Evolutionary conservation across 768 basidiomycete genomes (phyloP).

Genomic region (Psilocybe cyanescens): DNA sequence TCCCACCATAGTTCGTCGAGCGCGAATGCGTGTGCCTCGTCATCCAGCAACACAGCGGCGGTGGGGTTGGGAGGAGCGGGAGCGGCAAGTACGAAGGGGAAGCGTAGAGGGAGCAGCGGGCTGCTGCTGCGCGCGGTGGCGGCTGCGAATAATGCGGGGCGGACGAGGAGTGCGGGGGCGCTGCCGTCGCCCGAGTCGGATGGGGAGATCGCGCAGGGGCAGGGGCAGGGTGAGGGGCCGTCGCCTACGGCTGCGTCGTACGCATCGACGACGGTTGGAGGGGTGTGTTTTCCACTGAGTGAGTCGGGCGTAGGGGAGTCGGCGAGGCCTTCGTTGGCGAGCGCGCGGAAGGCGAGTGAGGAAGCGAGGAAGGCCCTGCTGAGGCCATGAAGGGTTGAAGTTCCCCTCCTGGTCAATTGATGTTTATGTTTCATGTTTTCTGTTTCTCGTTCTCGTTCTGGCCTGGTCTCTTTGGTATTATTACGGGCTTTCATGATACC

Average conservation of each 20-base stretch:
- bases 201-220: neutral
- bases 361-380: constrained; percentile 7
- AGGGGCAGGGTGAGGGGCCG: neutral
- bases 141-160: constrained; percentile 52
- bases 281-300: neutral
- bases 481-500: too few species aligned
- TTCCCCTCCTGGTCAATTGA: neutral
- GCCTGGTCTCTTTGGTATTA: too few species aligned
- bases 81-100: constrained; percentile 17
- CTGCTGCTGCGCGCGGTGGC: constrained; percentile 64
- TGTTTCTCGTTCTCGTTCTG: neutral
- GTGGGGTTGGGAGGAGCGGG: neutral
- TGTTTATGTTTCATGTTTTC: neutral
- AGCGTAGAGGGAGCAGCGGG: constrained; percentile 54
- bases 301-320: neutral
- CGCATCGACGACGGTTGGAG: neutral
- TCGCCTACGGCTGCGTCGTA: neutral
- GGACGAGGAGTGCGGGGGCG: constrained; percentile 23
- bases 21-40: constrained; percentile 3
- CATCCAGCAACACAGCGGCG: neutral
- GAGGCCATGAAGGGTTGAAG: neutral
- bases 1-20: neutral
- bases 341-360: constrained; percentile 13
- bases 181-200: neutral
- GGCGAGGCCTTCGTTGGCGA: constrained; percentile 11